Base-by-base conservation (phyloP, 305 asterid species). In the Solanum hybrid region DNA sequence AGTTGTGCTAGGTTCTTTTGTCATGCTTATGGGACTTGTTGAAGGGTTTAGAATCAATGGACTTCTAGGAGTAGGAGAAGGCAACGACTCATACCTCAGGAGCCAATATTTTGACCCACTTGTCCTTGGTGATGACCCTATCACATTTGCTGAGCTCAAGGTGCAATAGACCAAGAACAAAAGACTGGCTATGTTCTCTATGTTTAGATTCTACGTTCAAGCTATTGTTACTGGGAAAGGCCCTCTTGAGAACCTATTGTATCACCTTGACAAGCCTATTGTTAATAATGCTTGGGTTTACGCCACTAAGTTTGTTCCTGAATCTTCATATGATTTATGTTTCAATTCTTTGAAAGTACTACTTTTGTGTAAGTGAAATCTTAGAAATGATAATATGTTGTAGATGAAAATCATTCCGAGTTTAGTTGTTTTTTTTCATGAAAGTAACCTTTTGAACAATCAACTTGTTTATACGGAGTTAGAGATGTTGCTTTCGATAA, bases 1-100 rank as follows among this genome's bases (percentile, higher is more conserved):
- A 12, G 94, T 92, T 13, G 91, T 93, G 77, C 90, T 92, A 71
- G 94, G 92, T 22, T 35, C 8, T 6, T 6, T 6, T 84, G 94
- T 93, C 35, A 87, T 93, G 64, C 89, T 93, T 34, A 93, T 92
- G 94, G 95, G 94, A 77, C 92, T 92, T 9, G 93, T 93, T 5
- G 94, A 93, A 86, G 93, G 95, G 13, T 89, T 64, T 33, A 88
- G 89, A 73, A 82, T 88, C 11, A 14, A 40, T 42, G 16, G 71
- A 39, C 37, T 82, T 82, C 26, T 20, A 13, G 91, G 89, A 24
- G 89, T 86, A 8, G 91, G 91, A 76, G 91, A 90, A 16, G 91
- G 89, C 37, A 85, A 86, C 18, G 16, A 86, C 2, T 40, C 40
- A 39, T 90, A 90, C 87, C 91, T 89, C 9, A 64, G 91, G 29